A percentile compares a stretch with the other conserved stretches of the same genome.
phyloP scores from a whole-genome alignment of 495 filamentous ascomycete species.

The Xylaria acuta region DNA sequence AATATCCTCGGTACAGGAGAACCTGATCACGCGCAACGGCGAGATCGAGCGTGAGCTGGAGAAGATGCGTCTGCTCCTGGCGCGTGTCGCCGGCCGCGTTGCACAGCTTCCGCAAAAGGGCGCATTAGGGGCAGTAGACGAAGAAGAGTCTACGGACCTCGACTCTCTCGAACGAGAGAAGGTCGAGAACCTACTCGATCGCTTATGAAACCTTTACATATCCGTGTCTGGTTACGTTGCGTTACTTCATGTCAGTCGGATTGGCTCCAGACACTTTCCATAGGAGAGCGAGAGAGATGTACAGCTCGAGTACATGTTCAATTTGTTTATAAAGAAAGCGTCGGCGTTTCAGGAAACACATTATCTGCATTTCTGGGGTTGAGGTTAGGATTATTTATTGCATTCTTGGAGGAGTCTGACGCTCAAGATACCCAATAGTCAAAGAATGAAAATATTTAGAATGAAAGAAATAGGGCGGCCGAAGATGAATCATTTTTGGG shows the following conservation, averaged over 20 bases:
- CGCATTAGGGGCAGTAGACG: background rate
- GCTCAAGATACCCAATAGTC: background rate
- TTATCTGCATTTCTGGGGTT: background rate
- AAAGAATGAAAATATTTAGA: no score
- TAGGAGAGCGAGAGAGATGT: background rate
- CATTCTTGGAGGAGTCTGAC: background rate
- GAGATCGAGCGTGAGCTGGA: slow-evolving; percentile 75
- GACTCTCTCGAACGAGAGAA: slow-evolving; percentile 49
- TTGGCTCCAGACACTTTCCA: background rate
- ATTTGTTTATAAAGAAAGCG: slow-evolving; percentile 5
- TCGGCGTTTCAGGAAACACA: background rate
- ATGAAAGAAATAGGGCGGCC: no score
- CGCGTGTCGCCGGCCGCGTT: slow-evolving; percentile 70
- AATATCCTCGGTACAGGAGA: slow-evolving; percentile 67
- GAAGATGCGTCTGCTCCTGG: slow-evolving; percentile 76
- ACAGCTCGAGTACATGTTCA: background rate
- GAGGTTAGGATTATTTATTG: background rate
- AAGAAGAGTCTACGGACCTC: slow-evolving; percentile 34
- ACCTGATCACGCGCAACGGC: slow-evolving; percentile 76
- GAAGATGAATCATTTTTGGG: no score
- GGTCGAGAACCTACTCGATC: slow-evolving; percentile 47
- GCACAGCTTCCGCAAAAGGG: slow-evolving; percentile 38
- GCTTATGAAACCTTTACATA: slow-evolving; percentile 32
- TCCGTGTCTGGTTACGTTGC: background rate
- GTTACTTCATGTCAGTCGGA: background rate